Evolutionary conservation across 805 yeast genomes (phyloP).

Genomic region (Kockiozyma suomiensis): DNA sequence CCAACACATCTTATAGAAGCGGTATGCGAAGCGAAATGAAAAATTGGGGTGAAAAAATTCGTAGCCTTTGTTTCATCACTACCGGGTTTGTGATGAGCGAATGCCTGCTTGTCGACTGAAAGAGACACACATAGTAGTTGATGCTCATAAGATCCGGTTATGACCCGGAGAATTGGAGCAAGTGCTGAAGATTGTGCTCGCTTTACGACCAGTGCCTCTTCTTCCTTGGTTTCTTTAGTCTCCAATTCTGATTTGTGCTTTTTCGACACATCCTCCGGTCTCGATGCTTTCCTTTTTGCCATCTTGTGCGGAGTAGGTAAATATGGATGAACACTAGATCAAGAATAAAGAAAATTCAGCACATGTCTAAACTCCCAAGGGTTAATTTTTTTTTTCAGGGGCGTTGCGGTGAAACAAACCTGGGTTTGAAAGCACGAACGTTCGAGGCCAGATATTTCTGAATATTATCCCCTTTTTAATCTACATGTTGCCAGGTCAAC

Average conservation of each 20-base stretch:
- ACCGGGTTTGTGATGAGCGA: constrained; percentile 31
- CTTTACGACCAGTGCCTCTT: neutral
- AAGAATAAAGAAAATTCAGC: neutral
- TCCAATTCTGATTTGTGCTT: constrained; percentile 1
- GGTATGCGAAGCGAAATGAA: constrained; percentile 94
- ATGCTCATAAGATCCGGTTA: constrained; percentile 96
- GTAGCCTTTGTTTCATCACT: constrained; percentile 47
- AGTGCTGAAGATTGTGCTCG: neutral
- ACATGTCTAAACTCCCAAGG: neutral
- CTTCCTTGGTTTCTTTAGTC: neutral
- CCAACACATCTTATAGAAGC: constrained; percentile 85
- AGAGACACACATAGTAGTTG: constrained; percentile 71
- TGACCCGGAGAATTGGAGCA: constrained; percentile 56
- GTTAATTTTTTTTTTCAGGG: neutral
- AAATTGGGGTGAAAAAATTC: constrained; percentile 80
- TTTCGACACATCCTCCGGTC: neutral
- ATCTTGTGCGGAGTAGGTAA: neutral
- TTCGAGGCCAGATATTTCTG: too few relatives aligned
- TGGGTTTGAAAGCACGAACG: neutral
- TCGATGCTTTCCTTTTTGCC: constrained; percentile 1
- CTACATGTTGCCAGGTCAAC: constrained; percentile 7
- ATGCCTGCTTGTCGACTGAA: constrained; percentile 48
- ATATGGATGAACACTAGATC: neutral
- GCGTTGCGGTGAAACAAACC: neutral
- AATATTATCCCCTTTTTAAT: too few relatives aligned